Percentiles rank a stretch among this genome's conserved stretches.
Evolutionary conservation across 192 early-diverging fungal species (phyloP).

Genomic region (Coemansia sp.): DNA sequence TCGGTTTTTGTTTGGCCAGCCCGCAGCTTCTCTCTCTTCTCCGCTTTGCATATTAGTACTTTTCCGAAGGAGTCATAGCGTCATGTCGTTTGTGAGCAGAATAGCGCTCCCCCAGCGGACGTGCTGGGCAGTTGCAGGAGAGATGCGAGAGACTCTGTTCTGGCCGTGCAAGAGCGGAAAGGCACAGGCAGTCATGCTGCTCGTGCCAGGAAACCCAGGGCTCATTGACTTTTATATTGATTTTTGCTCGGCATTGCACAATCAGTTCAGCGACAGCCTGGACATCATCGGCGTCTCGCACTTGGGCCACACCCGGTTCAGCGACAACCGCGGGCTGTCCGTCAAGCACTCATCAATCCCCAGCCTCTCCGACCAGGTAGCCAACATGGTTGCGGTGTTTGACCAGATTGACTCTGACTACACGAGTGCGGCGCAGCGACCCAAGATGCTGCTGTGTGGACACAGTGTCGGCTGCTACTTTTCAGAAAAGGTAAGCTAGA

Average conservation of each 20-base stretch:
- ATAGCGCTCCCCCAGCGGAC: slow-evolving; percentile 35
- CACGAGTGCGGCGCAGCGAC: neutral
- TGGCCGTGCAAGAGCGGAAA: slow-evolving; percentile 26
- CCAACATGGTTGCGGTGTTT: slow-evolving; percentile 39
- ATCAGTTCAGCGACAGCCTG: slow-evolving; percentile 43
- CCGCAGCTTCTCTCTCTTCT: neutral
- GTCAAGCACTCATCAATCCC: slow-evolving; percentile 12
- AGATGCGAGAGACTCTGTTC: slow-evolving; percentile 44
- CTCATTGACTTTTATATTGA: slow-evolving; percentile 75
- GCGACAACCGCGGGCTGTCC: slow-evolving; percentile 31
- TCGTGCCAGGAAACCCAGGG: slow-evolving; percentile 77
- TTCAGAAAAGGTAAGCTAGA: slow-evolving; percentile 16
- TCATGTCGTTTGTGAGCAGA: slow-evolving; percentile 38
- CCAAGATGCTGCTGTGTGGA: slow-evolving; percentile 22
- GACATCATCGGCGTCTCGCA: slow-evolving; percentile 63
- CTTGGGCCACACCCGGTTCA: slow-evolving; percentile 44
- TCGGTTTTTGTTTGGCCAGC: neutral
- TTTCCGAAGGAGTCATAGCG: neutral
- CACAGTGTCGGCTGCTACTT: slow-evolving; percentile 49
- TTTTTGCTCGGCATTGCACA: slow-evolving; percentile 65
- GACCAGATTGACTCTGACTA: slow-evolving; percentile 33
- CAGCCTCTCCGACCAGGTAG: slow-evolving; percentile 32
- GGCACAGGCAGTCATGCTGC: slow-evolving; percentile 49
- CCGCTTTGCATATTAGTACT: neutral
- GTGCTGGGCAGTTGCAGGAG: slow-evolving; percentile 27